Evolutionary conservation across 2,329 filamentous ascomycete species (phyloP).

Genomic region (Pseudohalonectria lignicola): DNA sequence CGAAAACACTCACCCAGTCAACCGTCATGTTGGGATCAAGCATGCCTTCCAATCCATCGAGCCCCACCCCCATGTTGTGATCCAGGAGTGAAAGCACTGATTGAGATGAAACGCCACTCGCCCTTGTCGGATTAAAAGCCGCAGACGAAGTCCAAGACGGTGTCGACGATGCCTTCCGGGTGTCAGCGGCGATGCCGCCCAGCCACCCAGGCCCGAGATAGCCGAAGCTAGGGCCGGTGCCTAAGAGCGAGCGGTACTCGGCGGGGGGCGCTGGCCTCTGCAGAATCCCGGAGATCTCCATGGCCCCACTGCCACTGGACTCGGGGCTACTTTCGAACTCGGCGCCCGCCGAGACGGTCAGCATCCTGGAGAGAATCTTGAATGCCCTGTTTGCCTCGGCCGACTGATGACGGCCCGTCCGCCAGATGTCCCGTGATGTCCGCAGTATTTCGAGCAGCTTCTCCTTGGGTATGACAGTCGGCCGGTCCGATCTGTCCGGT

Average conservation of each 20-base stretch:
- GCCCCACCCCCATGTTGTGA: too few species aligned
- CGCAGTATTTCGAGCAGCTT: slow-evolving; percentile 15
- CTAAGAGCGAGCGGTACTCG: not conserved
- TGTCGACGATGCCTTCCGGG: not conserved
- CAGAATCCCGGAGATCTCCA: not conserved
- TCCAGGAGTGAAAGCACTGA: too few species aligned
- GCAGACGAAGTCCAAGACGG: not conserved
- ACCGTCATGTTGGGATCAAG: not conserved
- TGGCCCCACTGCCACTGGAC: slow-evolving; percentile 4
- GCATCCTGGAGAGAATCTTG: slow-evolving; percentile 18
- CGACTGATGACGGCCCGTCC: slow-evolving; percentile 11
- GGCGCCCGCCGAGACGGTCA: slow-evolving; percentile 14
- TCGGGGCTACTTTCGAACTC: slow-evolving; percentile 14
- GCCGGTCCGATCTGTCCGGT: too few species aligned
- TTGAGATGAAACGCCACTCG: not conserved
- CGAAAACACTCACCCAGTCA: slow-evolving; percentile 1
- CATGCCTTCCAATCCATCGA: not conserved
- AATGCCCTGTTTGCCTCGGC: slow-evolving; percentile 16
- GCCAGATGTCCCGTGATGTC: slow-evolving; percentile 17
- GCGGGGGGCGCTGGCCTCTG: not conserved
- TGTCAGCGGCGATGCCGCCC: not conserved
- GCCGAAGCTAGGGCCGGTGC: not conserved
- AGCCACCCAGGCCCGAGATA: not conserved
- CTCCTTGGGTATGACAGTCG: slow-evolving; percentile 9
- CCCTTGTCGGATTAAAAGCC: not conserved